Evolutionary conservation across 1,284 basidiomycete genomes (phyloP).

Genomic region (Rhodofomes roseus): DNA sequence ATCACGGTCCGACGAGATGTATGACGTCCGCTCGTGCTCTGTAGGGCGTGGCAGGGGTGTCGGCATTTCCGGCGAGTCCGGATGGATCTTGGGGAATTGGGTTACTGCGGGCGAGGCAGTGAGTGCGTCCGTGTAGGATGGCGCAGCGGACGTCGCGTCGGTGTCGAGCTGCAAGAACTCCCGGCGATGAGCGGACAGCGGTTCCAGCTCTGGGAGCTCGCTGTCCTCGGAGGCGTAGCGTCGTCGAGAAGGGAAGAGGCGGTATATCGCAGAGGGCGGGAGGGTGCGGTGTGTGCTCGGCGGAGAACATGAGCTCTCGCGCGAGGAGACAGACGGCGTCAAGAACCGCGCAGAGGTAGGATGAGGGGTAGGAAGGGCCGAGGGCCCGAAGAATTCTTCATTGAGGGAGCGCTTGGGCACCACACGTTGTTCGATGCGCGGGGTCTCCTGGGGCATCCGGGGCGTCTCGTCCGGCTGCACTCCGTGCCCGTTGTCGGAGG

Average conservation of each 20-base stretch:
- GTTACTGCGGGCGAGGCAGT: not conserved
- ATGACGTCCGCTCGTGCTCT: constrained; percentile 8
- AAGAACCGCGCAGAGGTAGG: constrained; percentile 24
- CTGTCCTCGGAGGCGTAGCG: constrained; percentile 23
- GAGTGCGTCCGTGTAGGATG: not conserved
- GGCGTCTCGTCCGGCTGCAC: constrained; percentile 12
- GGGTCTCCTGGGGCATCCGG: constrained; percentile 16
- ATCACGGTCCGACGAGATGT: constrained; percentile 3
- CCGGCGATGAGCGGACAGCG: constrained; percentile 17
- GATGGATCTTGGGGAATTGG: not conserved
- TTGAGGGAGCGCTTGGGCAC: constrained; percentile 27
- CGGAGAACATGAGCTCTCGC: constrained; percentile 25
- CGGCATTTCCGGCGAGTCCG: constrained; percentile 1
- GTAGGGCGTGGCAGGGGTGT: constrained; percentile 9
- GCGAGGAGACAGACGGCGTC: constrained; percentile 17
- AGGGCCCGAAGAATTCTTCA: constrained; percentile 28
- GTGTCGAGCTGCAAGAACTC: constrained; percentile 20
- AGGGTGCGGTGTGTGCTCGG: constrained; percentile 18
- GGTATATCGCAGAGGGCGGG: constrained; percentile 21
- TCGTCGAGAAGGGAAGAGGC: constrained; percentile 32
- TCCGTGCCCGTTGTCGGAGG: not conserved
- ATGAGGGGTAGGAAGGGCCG: constrained; percentile 27
- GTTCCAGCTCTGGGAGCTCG: constrained; percentile 8
- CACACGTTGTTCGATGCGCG: constrained; percentile 16
- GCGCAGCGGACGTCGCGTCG: not conserved